Conservation (phyloP, 805 yeast species). For the Schizosaccharomyces pombe region DNA sequence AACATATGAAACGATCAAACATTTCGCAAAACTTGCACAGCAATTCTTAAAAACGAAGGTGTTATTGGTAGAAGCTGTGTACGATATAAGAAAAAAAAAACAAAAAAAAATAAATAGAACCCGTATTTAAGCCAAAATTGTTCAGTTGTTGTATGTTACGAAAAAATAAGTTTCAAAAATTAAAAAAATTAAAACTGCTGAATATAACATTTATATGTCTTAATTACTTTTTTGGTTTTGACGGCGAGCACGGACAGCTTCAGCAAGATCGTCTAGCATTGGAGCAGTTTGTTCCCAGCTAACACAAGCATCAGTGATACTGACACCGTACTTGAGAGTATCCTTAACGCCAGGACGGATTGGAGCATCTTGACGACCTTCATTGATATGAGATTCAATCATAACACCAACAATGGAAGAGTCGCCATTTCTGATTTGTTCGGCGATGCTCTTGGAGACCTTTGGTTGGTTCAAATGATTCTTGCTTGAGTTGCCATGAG, state of each 20-base stretch:
- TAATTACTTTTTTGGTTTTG: slow-evolving; percentile 3
- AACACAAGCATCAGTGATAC: slow-evolving; percentile 95
- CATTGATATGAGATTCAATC: slow-evolving; percentile 83
- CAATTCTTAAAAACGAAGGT: no score
- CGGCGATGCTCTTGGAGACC: slow-evolving; percentile 56
- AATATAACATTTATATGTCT: neutral
- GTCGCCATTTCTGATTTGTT: slow-evolving; percentile 59
- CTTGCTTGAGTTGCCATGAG: slow-evolving; percentile 87
- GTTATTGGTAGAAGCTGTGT: no score
- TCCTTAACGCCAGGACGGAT: slow-evolving; percentile 21
- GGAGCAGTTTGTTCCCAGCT: slow-evolving; percentile 64
- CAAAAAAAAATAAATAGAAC: no score
- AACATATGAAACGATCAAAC: no score
- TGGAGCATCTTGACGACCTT: slow-evolving; percentile 84
- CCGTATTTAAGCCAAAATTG: no score
- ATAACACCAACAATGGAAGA: slow-evolving; percentile 68
- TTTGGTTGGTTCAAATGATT: slow-evolving; percentile 81
- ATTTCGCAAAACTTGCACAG: no score
- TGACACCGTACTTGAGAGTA: slow-evolving; percentile 67
- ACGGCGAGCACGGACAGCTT: slow-evolving; percentile 63
- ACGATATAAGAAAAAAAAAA: no score
- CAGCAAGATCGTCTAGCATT: slow-evolving; percentile 47
- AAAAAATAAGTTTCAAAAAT: no score
- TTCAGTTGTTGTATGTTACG: no score
- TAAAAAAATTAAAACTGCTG: neutral